These are phyloP conservation scores for Picea engelmannii DNA, from an alignment of 83 land plant genomes.

Conservation along the genomic window DNA sequence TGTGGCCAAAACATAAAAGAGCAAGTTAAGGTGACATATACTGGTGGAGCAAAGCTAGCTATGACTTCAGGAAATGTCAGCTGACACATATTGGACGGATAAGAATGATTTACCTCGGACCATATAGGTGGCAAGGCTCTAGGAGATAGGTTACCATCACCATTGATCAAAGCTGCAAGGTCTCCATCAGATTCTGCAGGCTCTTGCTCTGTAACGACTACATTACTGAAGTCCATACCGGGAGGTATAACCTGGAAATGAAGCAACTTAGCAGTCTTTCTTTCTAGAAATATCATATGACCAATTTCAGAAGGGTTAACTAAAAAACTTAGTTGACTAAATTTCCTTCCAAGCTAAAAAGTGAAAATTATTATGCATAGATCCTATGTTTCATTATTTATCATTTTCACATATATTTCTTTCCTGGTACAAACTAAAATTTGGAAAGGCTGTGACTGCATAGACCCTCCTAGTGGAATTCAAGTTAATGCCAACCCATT, in stretches of 20 bases:
- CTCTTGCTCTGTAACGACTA: conserved; percentile 45
- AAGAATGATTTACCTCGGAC: conserved; percentile 62
- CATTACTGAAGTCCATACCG: conserved; percentile 97
- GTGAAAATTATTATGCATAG: neutral
- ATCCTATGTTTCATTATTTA: neutral
- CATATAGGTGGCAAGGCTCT: conserved; percentile 84
- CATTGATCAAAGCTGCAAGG: conserved; percentile 37
- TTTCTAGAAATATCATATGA: neutral
- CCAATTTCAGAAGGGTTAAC: conserved; percentile 1
- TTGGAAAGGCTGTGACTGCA: too few relatives aligned
- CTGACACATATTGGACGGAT: neutral
- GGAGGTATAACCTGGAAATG: conserved; percentile 86
- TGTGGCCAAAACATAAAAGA: conserved; percentile 19
- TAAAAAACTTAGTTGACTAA: neutral
- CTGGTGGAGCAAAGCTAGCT: neutral
- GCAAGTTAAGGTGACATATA: conserved; percentile 8
- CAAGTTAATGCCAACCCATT: too few relatives aligned
- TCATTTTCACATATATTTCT: neutral
- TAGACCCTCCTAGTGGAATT: too few relatives aligned
- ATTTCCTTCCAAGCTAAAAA: neutral
- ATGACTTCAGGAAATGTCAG: neutral
- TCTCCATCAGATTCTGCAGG: conserved; percentile 68
- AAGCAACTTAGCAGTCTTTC: neutral
- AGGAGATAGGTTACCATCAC: conserved; percentile 64
- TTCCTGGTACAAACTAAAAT: neutral